Base-by-base conservation (phyloP, 1,139 yeast genomes). In the Fermentozyma sake region DNA sequence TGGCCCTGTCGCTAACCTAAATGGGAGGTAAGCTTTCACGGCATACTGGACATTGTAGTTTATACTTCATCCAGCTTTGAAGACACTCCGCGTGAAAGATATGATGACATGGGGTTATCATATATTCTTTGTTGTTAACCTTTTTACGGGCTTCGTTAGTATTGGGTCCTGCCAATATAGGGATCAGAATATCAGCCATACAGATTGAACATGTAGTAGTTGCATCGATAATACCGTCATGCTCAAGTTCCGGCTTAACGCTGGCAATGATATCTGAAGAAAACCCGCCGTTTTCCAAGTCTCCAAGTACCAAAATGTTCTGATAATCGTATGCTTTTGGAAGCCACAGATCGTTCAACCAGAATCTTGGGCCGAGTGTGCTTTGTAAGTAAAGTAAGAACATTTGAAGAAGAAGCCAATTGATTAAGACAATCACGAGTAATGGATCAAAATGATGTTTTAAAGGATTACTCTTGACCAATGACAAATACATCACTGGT, bases 61-160 rank as follows among this genome's bases (percentile, higher is more conserved):
- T 83, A 46, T 86, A 82, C 52, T 81, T 75, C 96, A 89, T 86
- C 97, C 97, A 89, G 41, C 73, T 77, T 48, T 85, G 95, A 42
- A 89, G 61, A 58, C 97, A 89, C 19, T 74, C 79, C 1, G 85
- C 71, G 48, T 89, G 97, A 68, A 87, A 89, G 7, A 86, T 77
- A 52, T 89, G 97, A 29, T 77, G 70, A 51, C 97, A 89, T 1
- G 97, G 96, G 0, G 97, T 86, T 2, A 87, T 77, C 96, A 89
- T 86, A 46, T 83, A 86, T 19, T 61, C 57, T 33, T 62, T 60
- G 37, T 59, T 56, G 25, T 53, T 52, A 18, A 57, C 41, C 28
- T 32, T 37, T 23, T 41, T 33, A 7, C 34, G 23, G 17, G 35
- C 26, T 24, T 43, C 24, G 31, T 35, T 12, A 37, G 38, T 32